These are phyloP conservation scores for Trypanosoma conorhini DNA, from an alignment of 208 protist genomes.

Conservation along the genomic window DNA sequence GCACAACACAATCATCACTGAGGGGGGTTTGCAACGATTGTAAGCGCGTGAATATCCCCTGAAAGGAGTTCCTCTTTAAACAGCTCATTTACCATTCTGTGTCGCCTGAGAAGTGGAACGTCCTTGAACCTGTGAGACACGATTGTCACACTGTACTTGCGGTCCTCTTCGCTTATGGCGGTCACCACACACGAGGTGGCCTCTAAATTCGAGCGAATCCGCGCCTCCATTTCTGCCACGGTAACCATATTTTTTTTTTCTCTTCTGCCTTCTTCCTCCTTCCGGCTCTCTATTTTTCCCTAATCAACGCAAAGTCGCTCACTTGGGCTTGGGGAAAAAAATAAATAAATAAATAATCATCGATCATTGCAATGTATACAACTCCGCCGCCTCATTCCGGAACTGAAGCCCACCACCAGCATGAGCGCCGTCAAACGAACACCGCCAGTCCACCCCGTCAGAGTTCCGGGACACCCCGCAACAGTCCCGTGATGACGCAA, in stretches of 20 bases:
- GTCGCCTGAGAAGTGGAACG: slow-evolving; percentile 60
- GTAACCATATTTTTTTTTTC: slow-evolving; percentile 26
- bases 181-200: slow-evolving; percentile 46
- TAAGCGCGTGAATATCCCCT: slow-evolving; percentile 72
- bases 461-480: neutral
- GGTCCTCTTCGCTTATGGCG: slow-evolving; percentile 45
- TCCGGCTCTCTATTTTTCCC: neutral
- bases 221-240: slow-evolving; percentile 25
- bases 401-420: neutral
- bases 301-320: neutral
- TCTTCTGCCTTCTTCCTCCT: neutral
- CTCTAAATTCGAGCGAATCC: slow-evolving; percentile 42
- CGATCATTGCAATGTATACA: neutral
- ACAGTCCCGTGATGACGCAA: neutral
- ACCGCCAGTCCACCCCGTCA: neutral
- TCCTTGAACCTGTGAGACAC: slow-evolving; percentile 51
- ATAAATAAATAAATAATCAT: neutral
- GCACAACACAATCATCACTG: slow-evolving; percentile 12
- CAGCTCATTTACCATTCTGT: slow-evolving; percentile 71
- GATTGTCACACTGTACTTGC: slow-evolving; percentile 69
- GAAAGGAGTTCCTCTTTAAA: slow-evolving; percentile 72
- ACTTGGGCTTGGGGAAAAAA: slow-evolving; percentile 20
- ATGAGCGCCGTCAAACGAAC: neutral
- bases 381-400: neutral
- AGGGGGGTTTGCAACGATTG: slow-evolving; percentile 57